These are phyloP conservation scores for Didymella segeticola DNA, from an alignment of 2,329 filamentous ascomycete genomes.

Conservation along the genomic window DNA sequence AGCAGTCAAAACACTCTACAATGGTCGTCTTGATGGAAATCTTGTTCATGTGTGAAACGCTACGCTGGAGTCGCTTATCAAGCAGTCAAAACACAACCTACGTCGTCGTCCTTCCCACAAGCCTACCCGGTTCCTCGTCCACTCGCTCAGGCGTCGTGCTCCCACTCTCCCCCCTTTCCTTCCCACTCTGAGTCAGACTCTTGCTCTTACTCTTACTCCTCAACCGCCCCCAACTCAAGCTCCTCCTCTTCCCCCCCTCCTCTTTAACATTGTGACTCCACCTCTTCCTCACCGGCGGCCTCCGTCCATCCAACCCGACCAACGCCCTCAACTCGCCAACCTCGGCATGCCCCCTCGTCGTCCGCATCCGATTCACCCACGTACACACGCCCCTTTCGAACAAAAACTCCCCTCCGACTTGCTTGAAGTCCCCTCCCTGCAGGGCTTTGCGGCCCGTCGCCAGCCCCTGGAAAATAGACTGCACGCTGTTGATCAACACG, in stretches of 20 bases:
- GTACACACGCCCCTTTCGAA: constrained; percentile 73
- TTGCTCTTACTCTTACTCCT: constrained; percentile 35
- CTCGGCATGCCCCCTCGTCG: constrained; percentile 78
- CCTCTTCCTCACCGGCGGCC: constrained; percentile 39
- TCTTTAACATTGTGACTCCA: constrained; percentile 45
- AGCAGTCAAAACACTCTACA: too few species aligned
- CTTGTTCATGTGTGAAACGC: too few species aligned
- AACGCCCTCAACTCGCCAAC: constrained; percentile 69
- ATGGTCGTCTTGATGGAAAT: too few species aligned
- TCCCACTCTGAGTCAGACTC: constrained; percentile 33
- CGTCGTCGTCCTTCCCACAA: constrained; percentile 10
- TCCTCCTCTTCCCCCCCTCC: constrained; percentile 28
- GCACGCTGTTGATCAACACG: constrained; percentile 53
- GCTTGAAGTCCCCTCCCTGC: constrained; percentile 69
- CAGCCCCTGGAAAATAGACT: constrained; percentile 66
- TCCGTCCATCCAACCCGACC: constrained; percentile 55
- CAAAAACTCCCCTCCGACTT: constrained; percentile 81
- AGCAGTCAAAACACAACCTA: too few species aligned
- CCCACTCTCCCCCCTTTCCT: constrained; percentile 27
- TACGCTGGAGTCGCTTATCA: too few species aligned
- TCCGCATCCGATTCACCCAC: constrained; percentile 85
- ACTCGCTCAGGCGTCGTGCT: constrained; percentile 29
- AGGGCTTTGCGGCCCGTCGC: constrained; percentile 65
- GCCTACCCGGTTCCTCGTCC: constrained; percentile 21
- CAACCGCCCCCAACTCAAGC: constrained; percentile 37